Base-by-base conservation (phyloP, 306 rosid genomes). In the Chamaecrista fasciculata region DNA sequence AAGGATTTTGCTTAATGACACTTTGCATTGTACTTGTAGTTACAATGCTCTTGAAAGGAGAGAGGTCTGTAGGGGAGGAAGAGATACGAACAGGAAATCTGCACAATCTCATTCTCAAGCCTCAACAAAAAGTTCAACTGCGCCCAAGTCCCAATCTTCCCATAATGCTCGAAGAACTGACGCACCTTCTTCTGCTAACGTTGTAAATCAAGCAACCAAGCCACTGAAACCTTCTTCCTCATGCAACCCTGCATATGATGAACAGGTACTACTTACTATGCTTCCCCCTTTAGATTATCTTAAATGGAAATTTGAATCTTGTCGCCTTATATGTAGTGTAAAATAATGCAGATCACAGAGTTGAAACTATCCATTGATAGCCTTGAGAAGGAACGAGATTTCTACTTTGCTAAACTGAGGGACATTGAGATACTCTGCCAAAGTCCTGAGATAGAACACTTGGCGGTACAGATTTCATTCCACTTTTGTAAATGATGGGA, bases 361-460 rank as follows among this genome's bases (percentile, higher is more conserved):
- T 76, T 93, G 86, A 93, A 93, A 73, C 72, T 93, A n/a, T 90
- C 98, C 2, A 84, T 93, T 36, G 98, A 93, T 71, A 90, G 94
- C 75, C 98, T 93, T 60, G 98, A 93, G 87, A 93, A 93, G 84
- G 98, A 93, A 65, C 60, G 98, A 33, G 98, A 93, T 51, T 93
- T 90, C 84, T 93, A 93, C 76, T 93, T 93, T 66, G 86, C 82
- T 0, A 93, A 93, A 70, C 79, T 93, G 58, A 86, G 98, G 75
- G 98, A 93, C 46, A 88, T 93, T 51, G 98, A 93, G 83, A 85
- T 93, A 58, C 82, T 93, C 34, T 90, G 98, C 76, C 97, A 93
- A 75, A 85, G 62, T 78, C 96, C 93, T 1, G 94, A 80, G 80
- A 88, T 93, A n/a, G 96, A 88, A 60, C 70, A 80, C 24, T 85